phyloP scores from a whole-genome alignment of 129 eudicot species.

The Erigeron canadensis region DNA sequence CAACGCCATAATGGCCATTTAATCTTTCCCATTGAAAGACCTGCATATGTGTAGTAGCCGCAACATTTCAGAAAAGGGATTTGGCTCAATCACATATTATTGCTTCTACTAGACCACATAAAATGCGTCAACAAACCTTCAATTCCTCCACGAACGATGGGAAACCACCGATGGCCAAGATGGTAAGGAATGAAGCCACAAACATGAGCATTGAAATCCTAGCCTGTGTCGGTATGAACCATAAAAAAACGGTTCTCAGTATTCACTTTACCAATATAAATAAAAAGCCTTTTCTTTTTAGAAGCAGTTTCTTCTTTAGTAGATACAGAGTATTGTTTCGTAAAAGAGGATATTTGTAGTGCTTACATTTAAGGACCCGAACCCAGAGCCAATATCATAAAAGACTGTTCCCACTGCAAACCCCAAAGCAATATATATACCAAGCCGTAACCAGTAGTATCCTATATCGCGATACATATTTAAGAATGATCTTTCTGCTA shows the following conservation, averaged over 20 bases:
- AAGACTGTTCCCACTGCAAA: conserved; percentile 62
- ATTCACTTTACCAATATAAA: neutral
- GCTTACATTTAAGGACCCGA: conserved; percentile 62
- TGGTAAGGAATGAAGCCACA: conserved; percentile 63
- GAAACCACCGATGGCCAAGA: conserved; percentile 83
- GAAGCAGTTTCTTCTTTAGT: neutral
- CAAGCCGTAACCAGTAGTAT: conserved; percentile 78
- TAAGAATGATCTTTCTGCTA: conserved; percentile 54
- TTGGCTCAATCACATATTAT: neutral
- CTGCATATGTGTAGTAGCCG: conserved; percentile 18
- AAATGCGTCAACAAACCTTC: conserved; percentile 45
- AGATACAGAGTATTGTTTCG: neutral
- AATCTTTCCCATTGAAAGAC: conserved; percentile 55
- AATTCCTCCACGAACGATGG: conserved; percentile 89
- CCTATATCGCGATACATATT: conserved; percentile 77
- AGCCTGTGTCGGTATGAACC: conserved; percentile 39
- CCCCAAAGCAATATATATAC: conserved; percentile 52
- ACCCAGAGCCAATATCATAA: conserved; percentile 42
- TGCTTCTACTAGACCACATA: too few species aligned
- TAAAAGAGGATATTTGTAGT: neutral
- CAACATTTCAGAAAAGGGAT: neutral
- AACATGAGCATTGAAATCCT: conserved; percentile 68
- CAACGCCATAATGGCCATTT: conserved; percentile 63
- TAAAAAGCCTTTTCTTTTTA: neutral
- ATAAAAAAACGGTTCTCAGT: conserved; percentile 1